A percentile compares a stretch with the other conserved stretches of the same genome.
These are phyloP conservation scores for Rosa persica DNA, from an alignment of 306 rosid species.

Conservation along the genomic window DNA sequence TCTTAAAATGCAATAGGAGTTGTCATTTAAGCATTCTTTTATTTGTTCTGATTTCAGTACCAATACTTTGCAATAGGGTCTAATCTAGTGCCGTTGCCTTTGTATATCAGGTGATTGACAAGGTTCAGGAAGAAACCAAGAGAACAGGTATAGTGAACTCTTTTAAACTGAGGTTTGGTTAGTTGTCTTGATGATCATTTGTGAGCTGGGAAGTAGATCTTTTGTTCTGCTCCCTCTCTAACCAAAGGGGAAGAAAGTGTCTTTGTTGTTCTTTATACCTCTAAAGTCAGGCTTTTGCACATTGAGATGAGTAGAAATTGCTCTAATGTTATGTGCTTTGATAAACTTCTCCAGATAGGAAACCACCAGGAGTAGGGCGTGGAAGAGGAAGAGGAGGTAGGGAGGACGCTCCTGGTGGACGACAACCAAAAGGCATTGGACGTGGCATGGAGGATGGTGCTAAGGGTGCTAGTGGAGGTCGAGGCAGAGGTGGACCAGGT, in stretches of 20 bases:
- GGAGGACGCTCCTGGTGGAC: slow-evolving; percentile 79
- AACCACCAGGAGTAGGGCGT: slow-evolving; percentile 96
- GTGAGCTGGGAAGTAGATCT: not conserved
- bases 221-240: not conserved
- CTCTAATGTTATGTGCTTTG: not conserved
- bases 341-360: slow-evolving; percentile 59
- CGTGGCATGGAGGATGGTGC: slow-evolving; percentile 90
- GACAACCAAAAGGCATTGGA: slow-evolving; percentile 80
- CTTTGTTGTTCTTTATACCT: not conserved
- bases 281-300: not conserved
- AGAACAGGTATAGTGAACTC: slow-evolving; percentile 52
- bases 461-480: slow-evolving; percentile 80
- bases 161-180: not conserved
- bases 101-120: slow-evolving; percentile 81
- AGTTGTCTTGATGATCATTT: not conserved
- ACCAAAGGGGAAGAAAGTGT: not conserved
- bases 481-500: slow-evolving; percentile 76
- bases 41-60: not conserved
- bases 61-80: not conserved
- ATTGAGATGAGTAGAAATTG: slow-evolving; percentile 1
- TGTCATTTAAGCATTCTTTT: not conserved
- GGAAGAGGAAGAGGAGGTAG: slow-evolving; percentile 94
- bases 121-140: slow-evolving; percentile 99
- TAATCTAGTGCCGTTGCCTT: slow-evolving; percentile 24
- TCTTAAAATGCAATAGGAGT: not conserved